A percentile compares a stretch with the other conserved stretches of the same genome.
Conservation (phyloP, 2,329 filamentous ascomycete species). For the Leptodontidium sp. region DNA sequence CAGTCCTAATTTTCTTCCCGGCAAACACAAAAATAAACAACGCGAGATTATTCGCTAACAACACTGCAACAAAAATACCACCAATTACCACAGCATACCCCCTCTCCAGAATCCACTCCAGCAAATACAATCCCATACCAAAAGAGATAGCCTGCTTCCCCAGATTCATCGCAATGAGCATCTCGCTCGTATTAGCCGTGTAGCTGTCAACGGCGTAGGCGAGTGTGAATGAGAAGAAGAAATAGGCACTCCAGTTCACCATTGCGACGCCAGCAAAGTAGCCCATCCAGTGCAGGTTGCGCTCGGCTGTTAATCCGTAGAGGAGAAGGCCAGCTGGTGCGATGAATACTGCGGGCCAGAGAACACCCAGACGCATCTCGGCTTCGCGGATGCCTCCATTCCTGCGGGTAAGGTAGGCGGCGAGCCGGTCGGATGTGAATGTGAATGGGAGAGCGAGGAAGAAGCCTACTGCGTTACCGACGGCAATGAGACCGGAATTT, state of each 20-base stretch:
- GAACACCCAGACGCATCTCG: slow-evolving; percentile 51
- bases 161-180: slow-evolving; percentile 68
- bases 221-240: slow-evolving; percentile 65
- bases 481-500: slow-evolving; percentile 54
- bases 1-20: slow-evolving; percentile 58
- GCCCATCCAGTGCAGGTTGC: slow-evolving; percentile 59
- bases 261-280: slow-evolving; percentile 61
- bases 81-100: slow-evolving; percentile 61
- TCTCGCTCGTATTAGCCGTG: slow-evolving; percentile 65
- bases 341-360: slow-evolving; percentile 61
- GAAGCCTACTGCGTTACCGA: slow-evolving; percentile 50
- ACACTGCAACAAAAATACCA: slow-evolving; percentile 57
- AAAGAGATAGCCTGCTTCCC: slow-evolving; percentile 65
- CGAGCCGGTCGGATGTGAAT: slow-evolving; percentile 50
- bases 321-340: slow-evolving; percentile 63
- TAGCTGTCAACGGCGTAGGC: slow-evolving; percentile 69
- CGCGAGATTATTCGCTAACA: slow-evolving; percentile 58
- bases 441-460: slow-evolving; percentile 55
- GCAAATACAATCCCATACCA: slow-evolving; percentile 58
- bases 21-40: slow-evolving; percentile 59
- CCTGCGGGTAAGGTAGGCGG: slow-evolving; percentile 49
- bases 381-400: slow-evolving; percentile 52
- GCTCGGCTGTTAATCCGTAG: slow-evolving; percentile 64
- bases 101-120: slow-evolving; percentile 58
- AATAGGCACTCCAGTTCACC: slow-evolving; percentile 59